Conservation (phyloP, 805 yeast species). For the Metschnikowia drakensbergensis region DNA sequence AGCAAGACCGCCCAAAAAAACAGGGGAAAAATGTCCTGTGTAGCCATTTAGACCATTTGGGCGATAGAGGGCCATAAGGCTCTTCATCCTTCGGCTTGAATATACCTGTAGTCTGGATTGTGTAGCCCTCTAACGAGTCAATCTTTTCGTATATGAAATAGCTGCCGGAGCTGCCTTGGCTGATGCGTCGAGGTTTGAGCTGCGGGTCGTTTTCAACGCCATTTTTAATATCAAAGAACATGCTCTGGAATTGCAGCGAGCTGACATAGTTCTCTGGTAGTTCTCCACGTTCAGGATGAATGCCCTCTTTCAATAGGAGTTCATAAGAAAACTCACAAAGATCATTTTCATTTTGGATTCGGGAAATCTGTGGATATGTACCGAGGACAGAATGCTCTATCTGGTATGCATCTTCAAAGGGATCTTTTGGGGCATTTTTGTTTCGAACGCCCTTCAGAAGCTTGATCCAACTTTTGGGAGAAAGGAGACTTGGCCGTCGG, state of each 20-base stretch:
- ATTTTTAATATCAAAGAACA: conserved; percentile 41
- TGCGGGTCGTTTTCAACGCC: conserved; percentile 42
- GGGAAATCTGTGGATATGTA: conserved; percentile 22
- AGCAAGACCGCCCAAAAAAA: conserved; percentile 68
- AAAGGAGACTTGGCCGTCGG: conserved; percentile 14
- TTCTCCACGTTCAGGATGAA: conserved; percentile 9
- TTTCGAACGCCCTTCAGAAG: neutral
- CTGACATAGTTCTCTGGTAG: conserved; percentile 24
- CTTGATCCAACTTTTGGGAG: conserved; percentile 28
- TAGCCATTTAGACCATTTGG: conserved; percentile 78
- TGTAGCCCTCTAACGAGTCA: conserved; percentile 6
- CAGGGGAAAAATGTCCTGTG: conserved; percentile 75
- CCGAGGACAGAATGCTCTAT: conserved; percentile 56
- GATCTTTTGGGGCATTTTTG: conserved; percentile 12
- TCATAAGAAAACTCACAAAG: conserved; percentile 13
- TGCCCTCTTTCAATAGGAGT: conserved; percentile 12
- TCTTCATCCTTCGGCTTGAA: conserved; percentile 81
- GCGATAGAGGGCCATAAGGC: conserved; percentile 74
- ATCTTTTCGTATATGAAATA: conserved; percentile 44
- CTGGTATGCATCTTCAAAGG: conserved; percentile 26
- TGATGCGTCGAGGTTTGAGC: conserved; percentile 49
- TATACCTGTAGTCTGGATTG: conserved; percentile 45
- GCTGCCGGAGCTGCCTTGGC: conserved; percentile 68
- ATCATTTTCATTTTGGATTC: conserved; percentile 19
- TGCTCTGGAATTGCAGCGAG: conserved; percentile 28